A percentile compares a stretch with the other conserved stretches of the same genome.
Evolutionary conservation across 257 asterid species (phyloP).

Genomic region (Solanum ossicruentum): DNA sequence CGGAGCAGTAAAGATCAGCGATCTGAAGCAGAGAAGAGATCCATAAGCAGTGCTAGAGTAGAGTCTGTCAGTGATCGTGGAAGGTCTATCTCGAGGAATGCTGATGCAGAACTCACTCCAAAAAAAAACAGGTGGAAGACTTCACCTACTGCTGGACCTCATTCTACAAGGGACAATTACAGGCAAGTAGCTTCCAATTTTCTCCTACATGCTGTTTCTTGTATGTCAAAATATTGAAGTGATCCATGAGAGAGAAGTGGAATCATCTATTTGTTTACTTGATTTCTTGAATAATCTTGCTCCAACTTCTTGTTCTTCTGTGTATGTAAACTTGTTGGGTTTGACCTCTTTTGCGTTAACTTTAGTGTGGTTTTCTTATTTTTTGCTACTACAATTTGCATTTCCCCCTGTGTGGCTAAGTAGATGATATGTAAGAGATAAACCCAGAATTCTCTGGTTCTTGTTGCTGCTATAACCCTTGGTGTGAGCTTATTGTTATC

Average conservation of each 20-base stretch:
- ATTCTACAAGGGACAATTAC: constrained; percentile 51
- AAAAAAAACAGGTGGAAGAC: constrained; percentile 50
- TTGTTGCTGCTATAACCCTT: not conserved
- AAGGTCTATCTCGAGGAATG: constrained; percentile 56
- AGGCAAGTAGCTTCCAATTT: constrained; percentile 27
- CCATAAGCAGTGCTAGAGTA: constrained; percentile 29
- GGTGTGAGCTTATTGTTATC: not conserved
- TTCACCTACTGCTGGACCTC: constrained; percentile 71
- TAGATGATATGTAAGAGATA: not conserved
- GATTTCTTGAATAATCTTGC: not conserved
- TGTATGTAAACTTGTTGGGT: not conserved
- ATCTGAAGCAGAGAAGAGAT: constrained; percentile 53
- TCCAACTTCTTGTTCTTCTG: not conserved
- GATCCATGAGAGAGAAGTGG: not conserved
- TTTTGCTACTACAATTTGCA: not conserved
- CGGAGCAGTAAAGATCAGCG: constrained; percentile 56
- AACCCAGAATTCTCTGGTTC: not conserved
- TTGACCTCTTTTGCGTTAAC: not conserved
- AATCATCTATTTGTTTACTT: not conserved
- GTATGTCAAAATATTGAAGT: not conserved
- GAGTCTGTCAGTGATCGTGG: constrained; percentile 51
- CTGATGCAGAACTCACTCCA: constrained; percentile 43
- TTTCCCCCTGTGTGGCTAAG: not conserved
- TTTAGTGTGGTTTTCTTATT: not conserved
- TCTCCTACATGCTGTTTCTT: not conserved